A percentile compares a stretch with the other conserved stretches of the same genome.
Conservation (phyloP, 2,329 filamentous ascomycete species). For the Colletotrichum liriopes region DNA sequence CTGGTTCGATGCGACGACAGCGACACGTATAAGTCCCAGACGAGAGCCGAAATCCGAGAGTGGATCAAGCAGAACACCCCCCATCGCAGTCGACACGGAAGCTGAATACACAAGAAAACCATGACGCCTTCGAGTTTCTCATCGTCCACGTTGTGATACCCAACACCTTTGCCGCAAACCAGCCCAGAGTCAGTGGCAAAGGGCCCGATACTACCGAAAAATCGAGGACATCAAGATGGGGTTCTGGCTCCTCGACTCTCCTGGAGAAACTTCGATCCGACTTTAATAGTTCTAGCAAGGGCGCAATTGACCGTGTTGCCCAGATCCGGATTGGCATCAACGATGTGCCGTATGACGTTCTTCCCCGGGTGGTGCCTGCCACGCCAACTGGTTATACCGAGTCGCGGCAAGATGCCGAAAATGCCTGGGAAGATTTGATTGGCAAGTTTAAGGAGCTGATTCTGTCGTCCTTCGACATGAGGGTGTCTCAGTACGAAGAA, state of each 20-base stretch:
- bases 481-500: slow-evolving; percentile 95
- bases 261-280: slow-evolving; percentile 92
- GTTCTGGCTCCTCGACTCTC: slow-evolving; percentile 84
- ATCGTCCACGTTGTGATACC: slow-evolving; percentile 94
- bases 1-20: slow-evolving; percentile 95
- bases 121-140: slow-evolving; percentile 97
- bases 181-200: slow-evolving; percentile 76
- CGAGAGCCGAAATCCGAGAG: slow-evolving; percentile 85
- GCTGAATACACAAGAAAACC: slow-evolving; percentile 84
- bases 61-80: slow-evolving; percentile 89
- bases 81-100: slow-evolving; percentile 70
- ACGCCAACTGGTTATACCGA: slow-evolving; percentile 78
- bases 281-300: slow-evolving; percentile 86
- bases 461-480: slow-evolving; percentile 88
- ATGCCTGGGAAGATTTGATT: slow-evolving; percentile 87
- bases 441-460: slow-evolving; percentile 90
- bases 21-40: slow-evolving; percentile 88
- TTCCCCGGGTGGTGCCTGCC: slow-evolving; percentile 75
- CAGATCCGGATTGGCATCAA: slow-evolving; percentile 87
- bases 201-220: slow-evolving; percentile 75
- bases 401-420: slow-evolving; percentile 82
- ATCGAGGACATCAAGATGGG: slow-evolving; percentile 79
- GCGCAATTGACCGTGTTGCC: slow-evolving; percentile 81
- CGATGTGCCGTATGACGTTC: slow-evolving; percentile 76
- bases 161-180: slow-evolving; percentile 84